Base-by-base conservation (phyloP, 2,329 filamentous ascomycete genomes). In the Penicillium brevicompactum region DNA sequence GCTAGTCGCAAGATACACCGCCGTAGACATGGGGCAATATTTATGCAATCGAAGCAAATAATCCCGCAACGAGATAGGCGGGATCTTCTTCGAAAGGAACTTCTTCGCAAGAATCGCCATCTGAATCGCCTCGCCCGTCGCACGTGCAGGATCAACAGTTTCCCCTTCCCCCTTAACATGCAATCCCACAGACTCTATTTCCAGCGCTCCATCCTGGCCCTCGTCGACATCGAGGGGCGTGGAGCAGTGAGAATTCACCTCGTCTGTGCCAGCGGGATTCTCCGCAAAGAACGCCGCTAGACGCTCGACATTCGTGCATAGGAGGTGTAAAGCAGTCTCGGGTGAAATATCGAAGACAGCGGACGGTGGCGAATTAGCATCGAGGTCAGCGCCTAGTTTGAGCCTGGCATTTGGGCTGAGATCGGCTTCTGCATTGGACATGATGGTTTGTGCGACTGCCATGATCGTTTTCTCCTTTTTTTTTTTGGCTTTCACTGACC, bases 21-120 rank as follows among this genome's bases (percentile, higher is more conserved):
- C 93, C 0, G 92, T 92, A 59, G 90, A 95, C 84, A 96, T 92
- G 3, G 94, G 92, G 68, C 93, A 97, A 77, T 89, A 97, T 55
- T 86, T 86, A 75, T 97, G 92, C 55, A 97, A 84, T 14, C 93
- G 89, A 66, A 87, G 80, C 22, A 97, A 83, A 70, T 97, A 99
- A 60, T 94, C 89, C 67, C 88, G 85, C 45, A 97, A 82, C 34
- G 86, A 83, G 62, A 97, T 93, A 10, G 89, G 87, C 18, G 94
- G 93, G 14, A 91, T 86, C 48, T 87, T 85, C 71, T 94, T 96
- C 61, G 89, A 93, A 78, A 94, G 95, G 76, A 99, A 99, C 67
- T 94, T 94, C 63, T 92, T 87, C 16, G 91, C 91, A 61, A 97
- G 91, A 61, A 91, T 89, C 59, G 87, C 87, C 69, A 94, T 89